Base-by-base conservation (phyloP, 306 rosid genomes). In the Malus asiatica region DNA sequence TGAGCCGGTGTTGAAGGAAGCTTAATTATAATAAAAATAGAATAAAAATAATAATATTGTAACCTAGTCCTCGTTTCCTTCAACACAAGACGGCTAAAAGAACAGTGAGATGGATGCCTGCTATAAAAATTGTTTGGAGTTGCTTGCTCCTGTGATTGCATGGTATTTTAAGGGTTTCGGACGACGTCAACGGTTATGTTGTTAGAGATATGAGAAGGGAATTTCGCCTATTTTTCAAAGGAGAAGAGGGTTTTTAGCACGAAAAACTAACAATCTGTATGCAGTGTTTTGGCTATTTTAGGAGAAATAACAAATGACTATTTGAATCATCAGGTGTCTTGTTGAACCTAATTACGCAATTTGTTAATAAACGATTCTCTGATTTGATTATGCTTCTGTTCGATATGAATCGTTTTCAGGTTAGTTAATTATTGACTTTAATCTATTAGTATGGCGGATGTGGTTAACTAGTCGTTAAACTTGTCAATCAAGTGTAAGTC, bases 141-240 rank as follows among this genome's bases (percentile, higher is more conserved):
- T 45, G 77, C 70, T 45, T 29, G 60, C 25, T 59, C 29, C 8
- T n/a, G 40, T 42, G 63, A 58, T 22, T 61, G 59, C 30, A 53
- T 29, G 80, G 61, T 52, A 32, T 76, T 75, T 67, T 58, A 23
- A 75, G 77, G n/a, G n/a, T n/a, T 20, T 35, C 71, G 86, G 87
- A 81, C 69, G 46, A 35, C 53, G 83, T 87, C 89, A 77, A 78
- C 14, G 10, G 27, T 40, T 61, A 4, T 71, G 33, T 48, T 23
- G 77, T 81, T 77, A 5, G n/a, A 46, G 12, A 53, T 71, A n/a
- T 48, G 71, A 72, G 72, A 72, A 5, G 35, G 69, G 29, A 22
- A n/a, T 45, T 77, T 72, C 14, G 27, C 25, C 9, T 25, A 11
- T 2, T 27, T 30, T 76, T 66, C 19, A 32, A 52, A 58, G 74